Evolutionary conservation across 495 filamentous ascomycete genomes (phyloP), one percentile per base, ranked within the genome.

Genomic region (Penicillium flavigenum): DNA sequence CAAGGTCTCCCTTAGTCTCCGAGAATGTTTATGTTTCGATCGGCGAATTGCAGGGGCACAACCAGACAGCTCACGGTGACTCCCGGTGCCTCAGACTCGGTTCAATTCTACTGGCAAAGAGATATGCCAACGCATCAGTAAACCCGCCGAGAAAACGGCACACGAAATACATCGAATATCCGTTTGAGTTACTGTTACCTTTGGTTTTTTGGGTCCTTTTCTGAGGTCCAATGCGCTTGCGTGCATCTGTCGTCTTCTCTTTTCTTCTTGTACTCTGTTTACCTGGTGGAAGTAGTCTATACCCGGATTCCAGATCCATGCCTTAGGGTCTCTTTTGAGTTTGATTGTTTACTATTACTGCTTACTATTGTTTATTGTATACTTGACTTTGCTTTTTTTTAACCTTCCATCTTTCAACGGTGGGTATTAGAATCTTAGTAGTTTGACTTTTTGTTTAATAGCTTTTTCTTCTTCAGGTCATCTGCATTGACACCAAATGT

Each of bases 61-160:
- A 43, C 44, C 42, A 46, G 49, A 47, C 65, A 59, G 31, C 51
- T 57, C 57, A 60, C 57, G 56, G 50, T 51, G 39, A n/a, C 36
- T 48, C 50, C 44, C 62, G 54, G 62, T 57, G 43, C 52, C 57
- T 69, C 59, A 45, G 11, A 62, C 74, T 83, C 76, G 81, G 84
- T 56, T 64, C 50, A 44, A 66, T 64, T 67, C 82, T 77, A 89
- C 87, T 94, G 90, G 91, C 80, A 83, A 85, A 77, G 81, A 89
- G 79, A 79, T 74, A 86, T 87, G 91, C 91, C 91, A 96, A 80
- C 91, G 85, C 91, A 96, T 91, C 91, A 89, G 78, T 66, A 63
- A 66, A 67, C 56, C 58, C 53, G 61, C 63, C 57, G 57, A 61
- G 53, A 58, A 62, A 57, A 61, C 60, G 58, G 59, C 47, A 61